phyloP scores from a whole-genome alignment of 1,284 basidiomycete genomes.

The Ustilago hordei region DNA sequence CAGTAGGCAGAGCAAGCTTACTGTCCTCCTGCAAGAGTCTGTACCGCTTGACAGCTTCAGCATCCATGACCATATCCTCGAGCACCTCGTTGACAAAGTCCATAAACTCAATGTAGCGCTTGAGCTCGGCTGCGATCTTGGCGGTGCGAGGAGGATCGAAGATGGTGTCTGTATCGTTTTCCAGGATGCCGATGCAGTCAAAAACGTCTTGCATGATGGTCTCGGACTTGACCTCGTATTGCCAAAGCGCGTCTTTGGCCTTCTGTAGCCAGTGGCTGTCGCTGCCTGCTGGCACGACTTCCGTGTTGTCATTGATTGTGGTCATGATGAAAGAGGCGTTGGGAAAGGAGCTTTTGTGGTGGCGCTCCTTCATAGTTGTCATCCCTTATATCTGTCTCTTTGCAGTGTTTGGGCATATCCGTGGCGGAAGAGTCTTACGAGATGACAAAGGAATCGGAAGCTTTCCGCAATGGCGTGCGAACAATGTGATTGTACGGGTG shows the following conservation, averaged over 20 bases:
- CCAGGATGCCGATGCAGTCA: constrained; percentile 19
- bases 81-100: constrained; percentile 27
- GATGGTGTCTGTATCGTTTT: constrained; percentile 2
- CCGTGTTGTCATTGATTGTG: background rate
- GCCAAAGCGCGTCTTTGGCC: constrained; percentile 18
- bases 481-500: background rate
- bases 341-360: background rate
- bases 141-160: constrained; percentile 14
- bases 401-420: background rate
- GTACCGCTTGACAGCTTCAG: constrained; percentile 13
- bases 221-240: constrained; percentile 18
- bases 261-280: constrained; percentile 4
- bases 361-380: background rate
- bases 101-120: constrained; percentile 21
- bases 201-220: constrained; percentile 24
- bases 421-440: background rate
- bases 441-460: background rate
- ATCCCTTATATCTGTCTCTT: too few species aligned
- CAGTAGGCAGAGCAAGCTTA: constrained; percentile 11
- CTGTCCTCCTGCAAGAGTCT: constrained; percentile 12
- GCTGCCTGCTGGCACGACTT: background rate
- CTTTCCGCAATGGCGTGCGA: background rate
- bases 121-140: constrained; percentile 10
- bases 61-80: constrained; percentile 21
- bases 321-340: background rate